These are phyloP conservation scores for Colletotrichum sp. DNA, from an alignment of 2,329 filamentous ascomycete genomes.

Conservation along the genomic window DNA sequence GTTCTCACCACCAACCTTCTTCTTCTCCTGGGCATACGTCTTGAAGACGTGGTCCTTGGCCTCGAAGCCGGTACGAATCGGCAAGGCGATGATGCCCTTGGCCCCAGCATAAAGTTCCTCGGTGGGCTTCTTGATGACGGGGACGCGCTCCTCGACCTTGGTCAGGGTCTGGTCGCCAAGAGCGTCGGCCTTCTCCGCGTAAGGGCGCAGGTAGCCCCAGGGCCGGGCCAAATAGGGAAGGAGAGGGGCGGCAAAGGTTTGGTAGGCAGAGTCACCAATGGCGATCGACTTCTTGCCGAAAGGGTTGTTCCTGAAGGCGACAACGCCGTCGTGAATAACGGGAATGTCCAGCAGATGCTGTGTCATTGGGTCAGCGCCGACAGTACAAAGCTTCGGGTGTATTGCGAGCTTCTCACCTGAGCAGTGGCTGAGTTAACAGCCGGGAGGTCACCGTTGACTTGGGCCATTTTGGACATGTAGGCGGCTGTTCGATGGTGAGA, in stretches of 20 bases:
- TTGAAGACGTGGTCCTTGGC: slow-evolving; percentile 66
- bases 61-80: slow-evolving; percentile 65
- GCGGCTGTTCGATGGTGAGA: neutral
- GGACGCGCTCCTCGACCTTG: slow-evolving; percentile 73
- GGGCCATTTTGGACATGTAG: slow-evolving; percentile 38
- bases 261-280: slow-evolving; percentile 76
- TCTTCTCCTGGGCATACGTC: slow-evolving; percentile 63
- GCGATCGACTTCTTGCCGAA: slow-evolving; percentile 84
- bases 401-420: slow-evolving; percentile 42
- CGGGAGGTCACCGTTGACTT: slow-evolving; percentile 57
- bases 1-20: slow-evolving; percentile 68
- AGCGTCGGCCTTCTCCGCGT: slow-evolving; percentile 81
- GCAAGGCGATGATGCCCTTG: slow-evolving; percentile 65
- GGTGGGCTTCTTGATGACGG: slow-evolving; percentile 77
- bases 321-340: slow-evolving; percentile 78
- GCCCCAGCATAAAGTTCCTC: slow-evolving; percentile 71
- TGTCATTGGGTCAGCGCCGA: neutral
- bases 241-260: slow-evolving; percentile 77
- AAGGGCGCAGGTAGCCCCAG: slow-evolving; percentile 83
- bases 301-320: slow-evolving; percentile 80
- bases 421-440: slow-evolving; percentile 54
- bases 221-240: slow-evolving; percentile 80
- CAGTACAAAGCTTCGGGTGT: neutral
- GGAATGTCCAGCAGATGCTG: slow-evolving; percentile 89
- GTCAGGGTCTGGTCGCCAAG: slow-evolving; percentile 75